These are phyloP conservation scores for Skeletonema tropicum DNA, from an alignment of 108 stramenopile species.

Conservation along the genomic window DNA sequence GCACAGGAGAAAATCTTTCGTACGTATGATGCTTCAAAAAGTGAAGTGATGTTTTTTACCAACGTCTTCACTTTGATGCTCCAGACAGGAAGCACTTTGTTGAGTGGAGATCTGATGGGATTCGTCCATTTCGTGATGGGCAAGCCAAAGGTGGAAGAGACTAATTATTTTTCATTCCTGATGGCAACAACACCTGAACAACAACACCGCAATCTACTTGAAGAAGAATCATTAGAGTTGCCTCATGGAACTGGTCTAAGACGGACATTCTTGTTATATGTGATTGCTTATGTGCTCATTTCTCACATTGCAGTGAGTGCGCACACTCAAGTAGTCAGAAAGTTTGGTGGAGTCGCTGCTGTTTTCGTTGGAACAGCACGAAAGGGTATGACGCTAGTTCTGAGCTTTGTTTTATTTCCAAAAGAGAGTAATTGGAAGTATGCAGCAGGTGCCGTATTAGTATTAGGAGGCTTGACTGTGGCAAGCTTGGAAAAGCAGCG, in stretches of 20 bases:
- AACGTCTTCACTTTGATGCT: slow-evolving; percentile 89
- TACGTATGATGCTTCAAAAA: slow-evolving; percentile 55
- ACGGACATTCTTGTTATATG: slow-evolving; percentile 51
- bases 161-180: slow-evolving; percentile 11
- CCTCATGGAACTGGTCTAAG: slow-evolving; percentile 7
- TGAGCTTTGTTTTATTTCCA: slow-evolving; percentile 91
- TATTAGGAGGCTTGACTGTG: slow-evolving; percentile 87
- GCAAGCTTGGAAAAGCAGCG: slow-evolving; percentile 75
- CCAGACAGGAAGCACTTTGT: slow-evolving; percentile 80
- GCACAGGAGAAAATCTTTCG: slow-evolving; percentile 91
- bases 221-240: background rate
- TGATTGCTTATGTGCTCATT: slow-evolving; percentile 84
- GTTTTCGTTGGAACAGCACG: slow-evolving; percentile 91
- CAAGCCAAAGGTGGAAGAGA: slow-evolving; percentile 19
- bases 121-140: slow-evolving; percentile 63
- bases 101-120: slow-evolving; percentile 88
- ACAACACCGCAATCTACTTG: background rate
- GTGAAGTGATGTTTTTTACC: slow-evolving; percentile 93
- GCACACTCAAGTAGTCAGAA: slow-evolving; percentile 91
- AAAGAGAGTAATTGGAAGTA: slow-evolving; percentile 90
- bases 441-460: slow-evolving; percentile 84
- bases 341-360: slow-evolving; percentile 93
- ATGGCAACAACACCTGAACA: background rate
- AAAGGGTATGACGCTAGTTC: slow-evolving; percentile 91
- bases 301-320: slow-evolving; percentile 92